phyloP scores from a whole-genome alignment of 2,329 filamentous ascomycete species.

The Scorias spongiosa region DNA sequence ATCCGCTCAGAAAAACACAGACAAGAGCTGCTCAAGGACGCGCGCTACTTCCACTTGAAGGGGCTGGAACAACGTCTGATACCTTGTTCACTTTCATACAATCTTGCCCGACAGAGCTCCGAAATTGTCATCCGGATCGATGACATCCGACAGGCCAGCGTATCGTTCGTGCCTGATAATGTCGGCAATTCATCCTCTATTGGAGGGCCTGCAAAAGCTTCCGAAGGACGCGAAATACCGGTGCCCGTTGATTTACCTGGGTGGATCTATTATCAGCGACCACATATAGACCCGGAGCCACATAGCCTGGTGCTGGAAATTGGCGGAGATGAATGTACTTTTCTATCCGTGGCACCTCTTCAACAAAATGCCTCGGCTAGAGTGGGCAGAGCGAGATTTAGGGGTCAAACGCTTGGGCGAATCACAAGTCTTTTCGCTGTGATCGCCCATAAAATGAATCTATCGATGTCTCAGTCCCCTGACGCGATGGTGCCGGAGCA shows the following conservation, averaged over 20 bases:
- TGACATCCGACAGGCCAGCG: conserved; percentile 76
- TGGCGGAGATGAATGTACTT: conserved; percentile 42
- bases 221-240: conserved; percentile 11
- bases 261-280: conserved; percentile 67
- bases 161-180: conserved; percentile 47
- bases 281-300: conserved; percentile 63
- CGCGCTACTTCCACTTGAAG: conserved; percentile 84
- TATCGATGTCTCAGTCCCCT: conserved; percentile 44
- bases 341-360: conserved; percentile 8
- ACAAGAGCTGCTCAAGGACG: conserved; percentile 63
- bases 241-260: conserved; percentile 18
- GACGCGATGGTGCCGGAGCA: conserved; percentile 49
- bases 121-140: conserved; percentile 72
- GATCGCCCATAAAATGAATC: conserved; percentile 62
- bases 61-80: conserved; percentile 80
- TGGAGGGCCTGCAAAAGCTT: conserved; percentile 11
- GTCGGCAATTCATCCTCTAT: not conserved
- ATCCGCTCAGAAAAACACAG: conserved; percentile 67
- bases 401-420: conserved; percentile 52
- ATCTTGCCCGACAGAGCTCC: conserved; percentile 48
- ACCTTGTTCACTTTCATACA: conserved; percentile 59
- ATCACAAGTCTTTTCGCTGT: conserved; percentile 64
- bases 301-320: conserved; percentile 71
- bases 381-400: conserved; percentile 50
- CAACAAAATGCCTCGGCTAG: conserved; percentile 2